phyloP scores from a whole-genome alignment of 768 basidiomycete species.

The Lentinula edodes region DNA sequence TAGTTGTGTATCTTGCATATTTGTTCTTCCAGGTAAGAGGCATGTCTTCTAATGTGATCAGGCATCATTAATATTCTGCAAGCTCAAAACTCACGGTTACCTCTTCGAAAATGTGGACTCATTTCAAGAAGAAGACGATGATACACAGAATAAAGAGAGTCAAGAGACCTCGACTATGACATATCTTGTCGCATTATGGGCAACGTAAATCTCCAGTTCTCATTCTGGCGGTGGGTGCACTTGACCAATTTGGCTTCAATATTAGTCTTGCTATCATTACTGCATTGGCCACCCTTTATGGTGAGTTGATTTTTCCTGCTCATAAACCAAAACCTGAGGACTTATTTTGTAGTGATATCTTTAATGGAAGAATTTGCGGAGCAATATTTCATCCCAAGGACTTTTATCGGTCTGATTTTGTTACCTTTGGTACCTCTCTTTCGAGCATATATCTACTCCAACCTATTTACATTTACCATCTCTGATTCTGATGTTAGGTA shows the following conservation, averaged over 20 bases:
- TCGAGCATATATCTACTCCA: neutral
- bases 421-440: conserved; percentile 70
- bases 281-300: neutral
- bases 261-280: neutral
- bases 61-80: conserved; percentile 5
- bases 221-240: conserved; percentile 48
- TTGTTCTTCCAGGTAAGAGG: conserved; percentile 65
- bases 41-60: neutral
- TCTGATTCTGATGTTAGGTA: neutral
- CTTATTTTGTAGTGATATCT: conserved; percentile 56
- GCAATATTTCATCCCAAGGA: conserved; percentile 72
- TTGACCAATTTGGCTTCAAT: neutral
- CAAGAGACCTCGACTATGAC: conserved; percentile 7
- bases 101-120: conserved; percentile 39
- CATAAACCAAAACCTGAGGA: neutral
- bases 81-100: conserved; percentile 68
- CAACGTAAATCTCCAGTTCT: conserved; percentile 43
- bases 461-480: no score
- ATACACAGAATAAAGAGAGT: conserved; percentile 48
- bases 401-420: conserved; percentile 85
- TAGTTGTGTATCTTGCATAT: conserved; percentile 69
- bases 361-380: conserved; percentile 89
- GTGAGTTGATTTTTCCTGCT: conserved; percentile 18
- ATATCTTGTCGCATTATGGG: neutral
- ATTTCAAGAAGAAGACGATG: conserved; percentile 22